Conservation (phyloP, 805 yeast genomes). For the Ogataea pini region DNA sequence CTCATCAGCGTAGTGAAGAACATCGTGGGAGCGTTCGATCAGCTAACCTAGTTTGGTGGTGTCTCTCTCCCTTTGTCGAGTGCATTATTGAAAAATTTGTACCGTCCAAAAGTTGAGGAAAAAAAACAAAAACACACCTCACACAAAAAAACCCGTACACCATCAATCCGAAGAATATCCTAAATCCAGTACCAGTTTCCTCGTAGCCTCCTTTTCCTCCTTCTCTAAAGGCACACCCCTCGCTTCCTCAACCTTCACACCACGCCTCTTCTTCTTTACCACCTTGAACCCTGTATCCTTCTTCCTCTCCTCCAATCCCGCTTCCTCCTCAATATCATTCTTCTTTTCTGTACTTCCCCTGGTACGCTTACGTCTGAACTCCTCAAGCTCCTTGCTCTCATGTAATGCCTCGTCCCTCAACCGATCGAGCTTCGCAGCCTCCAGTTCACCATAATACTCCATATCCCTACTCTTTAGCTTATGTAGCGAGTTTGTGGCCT, state of each 20-base stretch:
- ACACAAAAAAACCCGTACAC: neutral
- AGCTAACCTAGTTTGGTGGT: neutral
- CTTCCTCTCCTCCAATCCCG: slow-evolving; percentile 6
- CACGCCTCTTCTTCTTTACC: slow-evolving; percentile 1
- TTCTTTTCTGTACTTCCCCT: slow-evolving; percentile 7
- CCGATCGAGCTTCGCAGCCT: slow-evolving; percentile 26
- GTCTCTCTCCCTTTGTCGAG: neutral
- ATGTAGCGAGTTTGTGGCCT: slow-evolving; percentile 42
- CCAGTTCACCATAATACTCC: slow-evolving; percentile 35
- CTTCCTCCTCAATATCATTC: slow-evolving; percentile 6
- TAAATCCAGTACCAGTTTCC: neutral
- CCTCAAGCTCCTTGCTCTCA: slow-evolving; percentile 25
- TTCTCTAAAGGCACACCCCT: too few species aligned
- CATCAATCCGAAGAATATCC: slow-evolving; percentile 3
- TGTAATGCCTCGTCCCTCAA: slow-evolving; percentile 12
- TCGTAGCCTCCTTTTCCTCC: neutral
- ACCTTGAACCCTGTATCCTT: neutral
- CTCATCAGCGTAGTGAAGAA: slow-evolving; percentile 19
- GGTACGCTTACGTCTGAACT: slow-evolving; percentile 20
- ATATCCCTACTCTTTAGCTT: slow-evolving; percentile 42
- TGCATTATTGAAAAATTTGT: neutral
- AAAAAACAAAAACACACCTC: neutral
- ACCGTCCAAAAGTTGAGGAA: neutral
- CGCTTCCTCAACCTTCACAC: too few species aligned
- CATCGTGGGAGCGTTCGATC: slow-evolving; percentile 1